A percentile compares a stretch with the other conserved stretches of the same genome.
Evolutionary conservation across 768 basidiomycete genomes (phyloP).

Genomic region (Lactarius vividus): DNA sequence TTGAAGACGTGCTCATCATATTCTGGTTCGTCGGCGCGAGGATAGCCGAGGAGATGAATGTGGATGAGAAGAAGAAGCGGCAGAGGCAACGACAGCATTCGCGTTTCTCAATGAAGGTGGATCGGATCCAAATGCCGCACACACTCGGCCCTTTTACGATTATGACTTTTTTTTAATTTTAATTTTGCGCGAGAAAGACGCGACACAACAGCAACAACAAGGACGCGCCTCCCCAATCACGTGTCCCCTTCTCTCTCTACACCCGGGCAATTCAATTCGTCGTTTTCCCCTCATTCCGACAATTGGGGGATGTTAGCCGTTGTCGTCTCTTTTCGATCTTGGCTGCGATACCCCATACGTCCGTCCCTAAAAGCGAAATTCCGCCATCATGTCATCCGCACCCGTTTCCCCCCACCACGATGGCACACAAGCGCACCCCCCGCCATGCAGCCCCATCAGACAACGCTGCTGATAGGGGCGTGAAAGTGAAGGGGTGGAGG

Average conservation of each 20-base stretch:
- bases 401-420: slow-evolving; percentile 12
- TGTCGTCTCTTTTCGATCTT: background rate
- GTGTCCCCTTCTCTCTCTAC: background rate
- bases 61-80: slow-evolving; percentile 51
- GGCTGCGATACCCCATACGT: background rate
- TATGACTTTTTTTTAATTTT: background rate
- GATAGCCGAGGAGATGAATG: slow-evolving; percentile 52
- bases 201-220: too few relatives aligned
- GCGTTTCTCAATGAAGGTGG: slow-evolving; percentile 3
- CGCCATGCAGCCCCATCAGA: slow-evolving; percentile 2
- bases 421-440: slow-evolving; percentile 4
- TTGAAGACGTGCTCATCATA: slow-evolving; percentile 52
- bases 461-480: slow-evolving; percentile 19
- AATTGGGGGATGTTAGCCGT: background rate
- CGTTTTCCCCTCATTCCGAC: background rate
- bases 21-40: slow-evolving; percentile 45
- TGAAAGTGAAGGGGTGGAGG: slow-evolving; percentile 10
- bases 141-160: background rate
- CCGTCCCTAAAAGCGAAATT: background rate
- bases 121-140: slow-evolving; percentile 8
- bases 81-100: slow-evolving; percentile 35
- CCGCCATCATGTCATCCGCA: slow-evolving; percentile 17
- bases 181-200: slow-evolving; percentile 1
- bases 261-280: background rate
- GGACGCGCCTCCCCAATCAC: background rate